Evolutionary conservation across 2,329 filamentous ascomycete genomes (phyloP).

Genomic region (Raffaelea albimanens): DNA sequence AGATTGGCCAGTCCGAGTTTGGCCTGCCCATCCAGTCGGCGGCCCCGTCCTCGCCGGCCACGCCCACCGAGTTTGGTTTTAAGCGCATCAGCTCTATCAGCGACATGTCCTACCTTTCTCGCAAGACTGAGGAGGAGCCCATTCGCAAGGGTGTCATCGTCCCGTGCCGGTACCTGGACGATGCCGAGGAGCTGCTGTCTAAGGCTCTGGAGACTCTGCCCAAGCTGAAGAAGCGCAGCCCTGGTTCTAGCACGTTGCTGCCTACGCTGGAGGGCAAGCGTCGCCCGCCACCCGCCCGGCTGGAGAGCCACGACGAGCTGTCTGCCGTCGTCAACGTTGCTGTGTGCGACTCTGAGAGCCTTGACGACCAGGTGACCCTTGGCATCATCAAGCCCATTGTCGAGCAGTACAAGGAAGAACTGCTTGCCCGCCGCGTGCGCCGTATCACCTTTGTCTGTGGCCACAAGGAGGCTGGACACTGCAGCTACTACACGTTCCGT

Average conservation of each 20-base stretch:
- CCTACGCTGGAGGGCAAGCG: slow-evolving; percentile 69
- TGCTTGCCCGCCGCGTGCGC: slow-evolving; percentile 71
- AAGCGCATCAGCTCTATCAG: slow-evolving; percentile 90
- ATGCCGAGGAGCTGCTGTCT: slow-evolving; percentile 76
- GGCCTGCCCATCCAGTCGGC: slow-evolving; percentile 71
- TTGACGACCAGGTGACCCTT: slow-evolving; percentile 73
- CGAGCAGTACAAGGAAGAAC: slow-evolving; percentile 71
- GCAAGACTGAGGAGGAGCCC: slow-evolving; percentile 65
- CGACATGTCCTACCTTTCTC: slow-evolving; percentile 83
- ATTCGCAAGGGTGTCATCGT: slow-evolving; percentile 88
- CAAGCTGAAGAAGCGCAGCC: slow-evolving; percentile 45
- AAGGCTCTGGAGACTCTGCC: slow-evolving; percentile 79
- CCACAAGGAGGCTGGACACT: slow-evolving; percentile 86
- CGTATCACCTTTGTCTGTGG: slow-evolving; percentile 95
- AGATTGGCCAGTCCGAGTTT: slow-evolving; percentile 86
- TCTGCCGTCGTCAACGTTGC: slow-evolving; percentile 90
- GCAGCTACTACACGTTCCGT: slow-evolving; percentile 97
- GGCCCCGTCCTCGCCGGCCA: slow-evolving; percentile 75
- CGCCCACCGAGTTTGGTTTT: slow-evolving; percentile 57
- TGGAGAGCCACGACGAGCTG: slow-evolving; percentile 63
- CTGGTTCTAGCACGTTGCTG: slow-evolving; percentile 43
- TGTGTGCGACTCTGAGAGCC: slow-evolving; percentile 76
- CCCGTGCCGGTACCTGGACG: slow-evolving; percentile 86
- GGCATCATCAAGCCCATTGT: slow-evolving; percentile 67
- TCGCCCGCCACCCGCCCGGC: slow-evolving; percentile 41